phyloP scores from a whole-genome alignment of 257 asterid species.

The Linderniella brevidens region DNA sequence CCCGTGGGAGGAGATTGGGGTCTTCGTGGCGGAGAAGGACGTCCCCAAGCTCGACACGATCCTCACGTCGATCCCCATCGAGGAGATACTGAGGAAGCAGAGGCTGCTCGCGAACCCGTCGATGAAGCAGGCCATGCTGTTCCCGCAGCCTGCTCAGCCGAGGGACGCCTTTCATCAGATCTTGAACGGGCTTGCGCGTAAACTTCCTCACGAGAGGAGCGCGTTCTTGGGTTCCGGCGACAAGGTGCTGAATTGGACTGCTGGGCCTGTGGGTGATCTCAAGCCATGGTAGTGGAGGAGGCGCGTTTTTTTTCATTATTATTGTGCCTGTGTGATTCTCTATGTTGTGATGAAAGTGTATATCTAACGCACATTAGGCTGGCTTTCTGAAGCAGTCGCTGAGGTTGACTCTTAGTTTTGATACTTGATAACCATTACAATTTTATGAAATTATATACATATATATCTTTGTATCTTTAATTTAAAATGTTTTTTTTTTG shows the following conservation, averaged over 20 bases:
- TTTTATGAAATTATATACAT: too few relatives aligned
- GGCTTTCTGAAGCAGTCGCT: too few relatives aligned
- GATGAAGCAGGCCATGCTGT: conserved; percentile 85
- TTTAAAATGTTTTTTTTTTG: too few relatives aligned
- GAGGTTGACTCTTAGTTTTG: too few relatives aligned
- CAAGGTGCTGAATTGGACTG: conserved; percentile 70
- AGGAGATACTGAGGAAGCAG: conserved; percentile 63
- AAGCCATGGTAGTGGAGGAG: conserved; percentile 86
- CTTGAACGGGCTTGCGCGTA: conserved; percentile 72
- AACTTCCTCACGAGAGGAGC: conserved; percentile 47
- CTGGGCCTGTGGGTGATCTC: conserved; percentile 69
- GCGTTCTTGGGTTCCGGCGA: conserved; percentile 41
- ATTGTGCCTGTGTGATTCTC: too few relatives aligned
- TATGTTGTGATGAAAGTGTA: too few relatives aligned
- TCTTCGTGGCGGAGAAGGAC: conserved; percentile 66
- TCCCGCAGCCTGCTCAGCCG: conserved; percentile 68
- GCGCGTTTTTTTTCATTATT: too few relatives aligned
- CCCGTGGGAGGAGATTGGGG: conserved; percentile 94
- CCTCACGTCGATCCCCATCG: conserved; percentile 55
- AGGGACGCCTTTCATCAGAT: conserved; percentile 92
- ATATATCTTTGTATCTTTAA: too few relatives aligned
- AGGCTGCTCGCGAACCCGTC: conserved; percentile 78
- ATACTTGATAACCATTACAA: too few relatives aligned
- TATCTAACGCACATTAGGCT: too few relatives aligned
- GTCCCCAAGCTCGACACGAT: conserved; percentile 70